phyloP scores from a whole-genome alignment of 805 yeast species.

The Myxozyma mucilagina region DNA sequence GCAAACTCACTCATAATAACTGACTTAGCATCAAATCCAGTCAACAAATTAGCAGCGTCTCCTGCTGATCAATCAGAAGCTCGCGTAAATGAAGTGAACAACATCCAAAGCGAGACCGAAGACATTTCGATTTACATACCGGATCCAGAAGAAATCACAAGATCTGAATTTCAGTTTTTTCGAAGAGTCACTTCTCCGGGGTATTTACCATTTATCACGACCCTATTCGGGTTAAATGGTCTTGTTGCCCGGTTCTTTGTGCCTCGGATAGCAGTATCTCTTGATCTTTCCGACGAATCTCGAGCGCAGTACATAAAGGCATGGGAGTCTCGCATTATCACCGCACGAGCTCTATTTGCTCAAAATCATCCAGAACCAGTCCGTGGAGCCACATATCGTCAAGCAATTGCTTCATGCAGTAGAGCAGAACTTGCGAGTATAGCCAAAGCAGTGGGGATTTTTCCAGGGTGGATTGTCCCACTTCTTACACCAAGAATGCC shows the following conservation, averaged over 20 bases:
- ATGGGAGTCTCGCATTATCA: conserved; percentile 5
- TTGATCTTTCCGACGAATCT: background rate
- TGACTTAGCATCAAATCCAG: conserved; percentile 1
- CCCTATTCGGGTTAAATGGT: conserved; percentile 2
- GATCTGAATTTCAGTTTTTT: conserved; percentile 54
- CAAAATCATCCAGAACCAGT: background rate
- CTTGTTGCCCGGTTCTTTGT: background rate
- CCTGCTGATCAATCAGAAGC: background rate
- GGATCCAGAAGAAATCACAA: conserved; percentile 40
- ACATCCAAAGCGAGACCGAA: background rate
- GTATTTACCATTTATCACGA: background rate
- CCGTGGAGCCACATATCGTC: background rate
- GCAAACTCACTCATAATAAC: conserved; percentile 8
- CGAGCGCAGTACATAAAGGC: background rate
- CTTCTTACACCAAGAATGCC: conserved; percentile 42
- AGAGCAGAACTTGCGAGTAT: conserved; percentile 23
- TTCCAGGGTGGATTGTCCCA: conserved; percentile 31
- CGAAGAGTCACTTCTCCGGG: conserved; percentile 47
- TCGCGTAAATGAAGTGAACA: background rate
- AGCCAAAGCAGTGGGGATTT: conserved; percentile 31
- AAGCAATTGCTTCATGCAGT: conserved; percentile 5
- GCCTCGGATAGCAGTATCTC: conserved; percentile 8
- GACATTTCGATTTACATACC: conserved; percentile 38
- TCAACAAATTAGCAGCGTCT: background rate
- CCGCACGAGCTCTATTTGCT: background rate